phyloP scores from a whole-genome alignment of 768 basidiomycete genomes.

The Tricholoma saponaceum region DNA sequence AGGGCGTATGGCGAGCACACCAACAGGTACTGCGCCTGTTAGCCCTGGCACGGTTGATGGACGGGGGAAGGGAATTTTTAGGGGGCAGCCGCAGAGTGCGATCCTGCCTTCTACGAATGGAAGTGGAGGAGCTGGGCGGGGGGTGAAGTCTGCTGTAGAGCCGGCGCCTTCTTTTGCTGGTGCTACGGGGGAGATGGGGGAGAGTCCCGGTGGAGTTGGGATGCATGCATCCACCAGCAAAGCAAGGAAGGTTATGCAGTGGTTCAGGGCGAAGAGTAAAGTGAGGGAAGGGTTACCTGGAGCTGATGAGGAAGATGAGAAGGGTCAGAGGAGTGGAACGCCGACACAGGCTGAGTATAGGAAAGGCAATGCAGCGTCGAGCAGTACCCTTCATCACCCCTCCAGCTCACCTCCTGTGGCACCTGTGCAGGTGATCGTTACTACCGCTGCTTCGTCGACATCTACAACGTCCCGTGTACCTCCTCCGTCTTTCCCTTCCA shows the following conservation, averaged over 20 bases:
- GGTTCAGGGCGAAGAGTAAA: slow-evolving; percentile 84
- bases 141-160: slow-evolving; percentile 9
- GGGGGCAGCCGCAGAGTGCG: slow-evolving; percentile 10
- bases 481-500: slow-evolving; percentile 16
- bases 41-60: slow-evolving; percentile 5
- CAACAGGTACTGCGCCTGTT: slow-evolving; percentile 3
- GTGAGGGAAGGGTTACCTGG: slow-evolving; percentile 33
- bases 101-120: background rate
- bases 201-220: slow-evolving; percentile 22
- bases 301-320: slow-evolving; percentile 18
- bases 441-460: slow-evolving; percentile 37
- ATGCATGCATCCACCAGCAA: slow-evolving; percentile 78
- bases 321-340: slow-evolving; percentile 19
- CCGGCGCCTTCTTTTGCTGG: slow-evolving; percentile 12
- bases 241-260: slow-evolving; percentile 96
- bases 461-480: slow-evolving; percentile 16
- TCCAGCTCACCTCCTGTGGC: slow-evolving; percentile 14
- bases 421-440: slow-evolving; percentile 38
- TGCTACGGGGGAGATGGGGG: slow-evolving; percentile 26
- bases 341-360: slow-evolving; percentile 27
- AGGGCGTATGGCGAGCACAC: slow-evolving; percentile 28
- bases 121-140: background rate
- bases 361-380: slow-evolving; percentile 27
- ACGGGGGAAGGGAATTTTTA: background rate
- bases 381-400: slow-evolving; percentile 29